Base-by-base conservation (phyloP, 1,284 basidiomycete genomes). In the Trichosporon inkin region DNA sequence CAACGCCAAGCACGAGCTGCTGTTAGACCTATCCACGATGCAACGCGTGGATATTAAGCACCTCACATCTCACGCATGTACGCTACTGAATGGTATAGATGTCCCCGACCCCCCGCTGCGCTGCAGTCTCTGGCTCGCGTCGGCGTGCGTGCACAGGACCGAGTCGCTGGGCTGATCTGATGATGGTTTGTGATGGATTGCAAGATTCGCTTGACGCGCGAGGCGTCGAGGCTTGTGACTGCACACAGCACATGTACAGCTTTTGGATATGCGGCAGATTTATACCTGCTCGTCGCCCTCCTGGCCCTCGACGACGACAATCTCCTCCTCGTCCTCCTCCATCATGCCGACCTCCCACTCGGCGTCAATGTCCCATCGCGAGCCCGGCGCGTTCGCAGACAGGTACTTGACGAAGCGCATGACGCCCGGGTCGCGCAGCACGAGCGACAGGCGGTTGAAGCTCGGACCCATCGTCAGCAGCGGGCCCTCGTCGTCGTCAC, bases 401-500 rank as follows among this genome's bases (percentile, higher is more conserved):
- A 95, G 85, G 69, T 95, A 96, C 76, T 95, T 96, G 63, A 93
- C 90, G 73, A 95, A 96, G 41, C 85, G 84, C 86, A 98, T 88
- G 51, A 99, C 93, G 17, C 89, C 86, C 67, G 93, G 89, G 77
- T 99, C 95, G 19, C 95, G 84, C 64, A 98, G 80, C 17, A 96
- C 95, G 36, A 99, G 83, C 41, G 93, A 82, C 36, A 99, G 82
- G 37, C 88, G 85, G 78, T 98, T 98, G 81, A 92, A 99, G 10
- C 87, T 86, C 0, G 94, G 91, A 67, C 92, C 89, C 51, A 92
- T 87, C 11, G 90, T 93, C 44, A 98, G 80, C 24, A 99, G 81
- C 10, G 93, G 93, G 49, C 87, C 88, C 64, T 90, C 90, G 58
- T 92, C 89, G 20, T 80, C 80, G 14, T 80, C 80, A 19, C 79